Evolutionary conservation across 2,329 filamentous ascomycete genomes (phyloP), one percentile per base, ranked within the genome.

Genomic region (Massarina eburnea): DNA sequence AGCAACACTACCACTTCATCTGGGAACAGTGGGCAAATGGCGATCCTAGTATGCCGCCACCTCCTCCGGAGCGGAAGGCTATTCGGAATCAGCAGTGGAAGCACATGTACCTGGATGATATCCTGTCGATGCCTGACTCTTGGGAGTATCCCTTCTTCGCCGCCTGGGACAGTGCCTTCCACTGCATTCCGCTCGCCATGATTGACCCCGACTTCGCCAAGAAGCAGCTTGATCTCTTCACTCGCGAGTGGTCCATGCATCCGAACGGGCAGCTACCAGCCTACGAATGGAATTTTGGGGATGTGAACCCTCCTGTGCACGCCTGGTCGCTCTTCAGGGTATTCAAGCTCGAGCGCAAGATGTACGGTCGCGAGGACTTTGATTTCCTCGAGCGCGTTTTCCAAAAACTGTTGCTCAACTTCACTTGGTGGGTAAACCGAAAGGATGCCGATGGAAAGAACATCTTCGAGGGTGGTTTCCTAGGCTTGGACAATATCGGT

Each of bases 81-180:
- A 81, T 97, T 45, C 84, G 92, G 49, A 97, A 97, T 66, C 76
- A 82, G 29, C 84, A 95, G 52, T 97, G 94, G 94, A 95, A 88
- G 64, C 92, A 97, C 70, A 84, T 97, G 80, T 82, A 96, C 70
- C 83, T 95, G 58, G 94, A 97, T 57, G 92, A 97, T 66, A 91
- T 97, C 51, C 71, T 97, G 26, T 96, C 92, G 1, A 96, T 97
- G 92, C 94, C 92, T 1, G 92, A 97, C 70, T 96, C 91, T 0
- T 97, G 92, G 92, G 92, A 97, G 64, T 97, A 97, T 61, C 92
- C 92, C 0, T 97, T 96, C 76, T 96, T 96, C 68, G 91, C 91
- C 17, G 92, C 92, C 3, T 97, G 92, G 92, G 92, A 97, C 69
- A 92, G 88, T 43, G 92, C 91, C 4, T 97, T 97, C 72, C 94